phyloP scores from a whole-genome alignment of 306 rosid species.

The Luffa aegyptiaca region DNA sequence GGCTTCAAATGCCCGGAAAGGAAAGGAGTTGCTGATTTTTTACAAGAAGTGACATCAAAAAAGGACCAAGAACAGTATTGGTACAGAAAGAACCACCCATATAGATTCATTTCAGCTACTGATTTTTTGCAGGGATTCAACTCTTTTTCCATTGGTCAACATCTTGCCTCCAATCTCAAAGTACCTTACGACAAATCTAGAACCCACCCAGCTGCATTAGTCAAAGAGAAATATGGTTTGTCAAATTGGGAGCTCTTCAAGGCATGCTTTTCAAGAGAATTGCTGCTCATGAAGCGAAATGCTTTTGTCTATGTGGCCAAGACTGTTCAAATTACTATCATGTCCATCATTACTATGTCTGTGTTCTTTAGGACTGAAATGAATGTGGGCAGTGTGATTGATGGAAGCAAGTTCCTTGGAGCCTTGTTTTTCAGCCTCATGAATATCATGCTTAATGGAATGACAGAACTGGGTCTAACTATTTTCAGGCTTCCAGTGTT shows the following conservation, averaged over 20 bases:
- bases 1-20: slow-evolving; percentile 68
- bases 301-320: slow-evolving; percentile 46
- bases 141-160: slow-evolving; percentile 41
- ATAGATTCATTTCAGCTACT: slow-evolving; percentile 40
- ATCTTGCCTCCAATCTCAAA: slow-evolving; percentile 25
- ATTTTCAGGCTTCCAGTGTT: slow-evolving; percentile 57
- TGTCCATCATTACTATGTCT: slow-evolving; percentile 42
- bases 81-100: slow-evolving; percentile 35
- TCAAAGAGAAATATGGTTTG: slow-evolving; percentile 56
- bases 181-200: slow-evolving; percentile 44
- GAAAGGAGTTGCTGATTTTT: slow-evolving; percentile 76
- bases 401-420: slow-evolving; percentile 48
- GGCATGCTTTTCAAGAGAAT: slow-evolving; percentile 74
- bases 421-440: slow-evolving; percentile 55
- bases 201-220: slow-evolving; percentile 62
- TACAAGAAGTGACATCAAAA: slow-evolving; percentile 79
- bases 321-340: slow-evolving; percentile 41
- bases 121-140: slow-evolving; percentile 37
- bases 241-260: slow-evolving; percentile 55
- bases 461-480: slow-evolving; percentile 53
- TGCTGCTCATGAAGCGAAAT: slow-evolving; percentile 53
- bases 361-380: slow-evolving; percentile 60
- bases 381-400: slow-evolving; percentile 31
- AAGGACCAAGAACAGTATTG: slow-evolving; percentile 86
- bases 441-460: slow-evolving; percentile 74